phyloP scores from a whole-genome alignment of 352 stramenopile genomes.

The Phytopythium boreale region DNA sequence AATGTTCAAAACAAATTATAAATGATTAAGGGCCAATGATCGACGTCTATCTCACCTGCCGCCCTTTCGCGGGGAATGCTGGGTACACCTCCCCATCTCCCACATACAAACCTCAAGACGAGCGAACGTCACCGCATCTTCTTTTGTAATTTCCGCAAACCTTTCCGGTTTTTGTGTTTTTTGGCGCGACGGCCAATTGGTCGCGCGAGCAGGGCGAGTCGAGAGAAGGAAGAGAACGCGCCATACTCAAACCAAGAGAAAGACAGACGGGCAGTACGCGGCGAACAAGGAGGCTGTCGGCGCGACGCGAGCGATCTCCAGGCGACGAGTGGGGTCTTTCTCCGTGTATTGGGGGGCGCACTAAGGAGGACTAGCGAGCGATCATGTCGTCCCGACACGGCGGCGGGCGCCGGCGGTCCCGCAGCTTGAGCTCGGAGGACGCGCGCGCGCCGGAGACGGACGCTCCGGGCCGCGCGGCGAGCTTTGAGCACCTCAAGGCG shows the following conservation, averaged over 20 bases:
- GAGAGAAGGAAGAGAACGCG: background rate
- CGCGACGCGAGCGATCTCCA: background rate
- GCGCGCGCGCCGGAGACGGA: background rate
- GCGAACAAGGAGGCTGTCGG: background rate
- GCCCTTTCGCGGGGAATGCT: slow-evolving; percentile 2
- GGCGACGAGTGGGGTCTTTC: background rate
- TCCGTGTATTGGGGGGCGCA: background rate
- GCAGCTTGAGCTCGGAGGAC: background rate
- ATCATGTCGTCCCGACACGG: slow-evolving; percentile 2
- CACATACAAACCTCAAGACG: background rate
- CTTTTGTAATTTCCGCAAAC: slow-evolving; percentile 5
- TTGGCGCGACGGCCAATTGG: slow-evolving; percentile 3
- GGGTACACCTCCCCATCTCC: background rate
- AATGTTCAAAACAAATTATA: background rate
- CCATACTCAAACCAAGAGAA: slow-evolving; percentile 6
- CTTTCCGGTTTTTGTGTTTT: background rate
- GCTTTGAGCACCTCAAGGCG: slow-evolving; percentile 65
- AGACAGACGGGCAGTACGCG: background rate
- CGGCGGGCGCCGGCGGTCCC: slow-evolving; percentile 1
- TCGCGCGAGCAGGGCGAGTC: too few species aligned
- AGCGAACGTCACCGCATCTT: too few species aligned
- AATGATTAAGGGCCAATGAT: background rate
- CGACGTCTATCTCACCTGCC: background rate
- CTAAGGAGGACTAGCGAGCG: background rate
- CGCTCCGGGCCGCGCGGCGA: slow-evolving; percentile 8